phyloP scores from a whole-genome alignment of 2,329 filamentous ascomycete genomes.

The Bimuria novae-zelandiae region DNA sequence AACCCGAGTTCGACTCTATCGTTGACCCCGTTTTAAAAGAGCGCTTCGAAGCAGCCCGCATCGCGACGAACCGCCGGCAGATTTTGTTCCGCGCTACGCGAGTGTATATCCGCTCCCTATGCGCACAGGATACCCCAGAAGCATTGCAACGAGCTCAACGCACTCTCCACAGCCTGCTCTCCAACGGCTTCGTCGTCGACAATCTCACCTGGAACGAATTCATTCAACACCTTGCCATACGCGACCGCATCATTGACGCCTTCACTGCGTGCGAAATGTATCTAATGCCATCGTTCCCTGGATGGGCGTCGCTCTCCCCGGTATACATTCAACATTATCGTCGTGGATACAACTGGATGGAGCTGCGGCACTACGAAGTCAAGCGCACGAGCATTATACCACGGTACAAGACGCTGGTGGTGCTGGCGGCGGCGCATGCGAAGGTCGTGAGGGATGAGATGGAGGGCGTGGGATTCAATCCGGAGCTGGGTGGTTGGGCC shows the following conservation, averaged over 20 bases:
- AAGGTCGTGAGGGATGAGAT: constrained; percentile 43
- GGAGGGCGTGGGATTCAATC: constrained; percentile 31
- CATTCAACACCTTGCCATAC: constrained; percentile 68
- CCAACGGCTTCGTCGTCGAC: constrained; percentile 73
- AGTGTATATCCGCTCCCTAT: constrained; percentile 58
- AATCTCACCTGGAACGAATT: constrained; percentile 81
- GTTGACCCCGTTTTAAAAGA: constrained; percentile 26
- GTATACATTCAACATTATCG: constrained; percentile 28
- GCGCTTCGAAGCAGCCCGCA: constrained; percentile 24
- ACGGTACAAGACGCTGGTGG: constrained; percentile 50
- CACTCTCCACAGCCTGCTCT: constrained; percentile 59
- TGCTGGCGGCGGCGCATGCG: constrained; percentile 46
- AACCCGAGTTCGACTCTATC: constrained; percentile 22
- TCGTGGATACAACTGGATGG: constrained; percentile 33
- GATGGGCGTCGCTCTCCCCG: constrained; percentile 60
- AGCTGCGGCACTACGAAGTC: constrained; percentile 33
- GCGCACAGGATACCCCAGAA: constrained; percentile 54
- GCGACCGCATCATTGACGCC: constrained; percentile 66
- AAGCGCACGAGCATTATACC: constrained; percentile 40
- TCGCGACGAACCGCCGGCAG: constrained; percentile 49
- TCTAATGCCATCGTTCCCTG: constrained; percentile 78
- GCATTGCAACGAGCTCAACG: constrained; percentile 36
- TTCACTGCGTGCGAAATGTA: constrained; percentile 75
- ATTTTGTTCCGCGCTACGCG: constrained; percentile 56
- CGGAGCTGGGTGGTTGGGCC: constrained; percentile 22